Percentiles rank a stretch among this genome's conserved stretches.
These are phyloP conservation scores for Ciborinia camelliae DNA, from an alignment of 2,329 filamentous ascomycete genomes.

Conservation along the genomic window DNA sequence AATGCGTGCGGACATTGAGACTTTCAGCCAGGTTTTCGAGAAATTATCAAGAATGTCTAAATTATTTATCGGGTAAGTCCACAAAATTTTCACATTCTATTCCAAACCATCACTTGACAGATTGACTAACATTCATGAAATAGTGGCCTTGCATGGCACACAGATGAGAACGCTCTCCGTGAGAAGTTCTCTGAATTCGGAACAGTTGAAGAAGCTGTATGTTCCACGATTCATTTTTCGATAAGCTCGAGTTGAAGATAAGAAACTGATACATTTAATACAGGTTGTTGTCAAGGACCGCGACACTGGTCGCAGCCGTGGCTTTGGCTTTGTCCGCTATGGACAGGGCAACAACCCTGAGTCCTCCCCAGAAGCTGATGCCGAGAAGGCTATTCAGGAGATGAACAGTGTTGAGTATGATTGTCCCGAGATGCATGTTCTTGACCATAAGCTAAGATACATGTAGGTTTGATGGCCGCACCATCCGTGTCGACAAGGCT, in stretches of 20 bases:
- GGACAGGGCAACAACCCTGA: constrained; percentile 43
- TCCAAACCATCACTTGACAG: constrained; percentile 6
- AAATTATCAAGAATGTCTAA: constrained; percentile 69
- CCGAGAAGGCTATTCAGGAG: constrained; percentile 68
- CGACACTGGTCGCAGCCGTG: constrained; percentile 92
- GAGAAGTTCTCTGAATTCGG: constrained; percentile 93
- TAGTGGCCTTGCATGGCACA: constrained; percentile 98
- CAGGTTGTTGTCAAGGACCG: constrained; percentile 97
- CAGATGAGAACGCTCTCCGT: constrained; percentile 81
- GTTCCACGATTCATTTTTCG: constrained; percentile 41
- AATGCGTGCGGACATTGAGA: constrained; percentile 41
- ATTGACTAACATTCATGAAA: constrained; percentile 15
- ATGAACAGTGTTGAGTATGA: constrained; percentile 92
- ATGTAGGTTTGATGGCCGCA: constrained; percentile 82
- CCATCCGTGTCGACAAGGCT: constrained; percentile 93
- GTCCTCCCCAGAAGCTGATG: constrained; percentile 56
- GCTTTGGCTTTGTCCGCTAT: constrained; percentile 96
- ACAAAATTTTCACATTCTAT: not conserved
- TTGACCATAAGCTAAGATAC: constrained; percentile 21
- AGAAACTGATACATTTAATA: constrained; percentile 28
- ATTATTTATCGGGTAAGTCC: constrained; percentile 84
- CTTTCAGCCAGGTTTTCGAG: constrained; percentile 37
- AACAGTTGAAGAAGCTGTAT: constrained; percentile 88
- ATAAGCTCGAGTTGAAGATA: constrained; percentile 14
- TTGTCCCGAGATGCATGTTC: not conserved